Conservation (phyloP, 1,284 basidiomycete genomes). For the Testicularia cyperi region DNA sequence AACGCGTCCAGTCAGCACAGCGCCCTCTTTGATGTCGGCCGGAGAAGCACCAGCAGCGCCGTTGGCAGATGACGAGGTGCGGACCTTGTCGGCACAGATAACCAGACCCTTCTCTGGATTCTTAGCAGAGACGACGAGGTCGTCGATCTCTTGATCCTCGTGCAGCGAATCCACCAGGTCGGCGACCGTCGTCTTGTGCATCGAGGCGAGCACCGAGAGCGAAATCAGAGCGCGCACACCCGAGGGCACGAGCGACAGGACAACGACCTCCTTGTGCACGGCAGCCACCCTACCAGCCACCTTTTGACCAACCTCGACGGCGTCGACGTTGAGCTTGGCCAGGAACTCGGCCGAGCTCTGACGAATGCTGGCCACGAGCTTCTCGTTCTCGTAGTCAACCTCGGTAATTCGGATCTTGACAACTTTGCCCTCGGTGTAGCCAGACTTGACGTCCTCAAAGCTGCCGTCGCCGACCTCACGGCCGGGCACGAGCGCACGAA, state of each 20-base stretch:
- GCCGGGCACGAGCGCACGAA: constrained; percentile 75
- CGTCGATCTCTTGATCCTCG: constrained; percentile 72
- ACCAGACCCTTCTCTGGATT: constrained; percentile 84
- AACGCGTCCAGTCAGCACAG: constrained; percentile 32
- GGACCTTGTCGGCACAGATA: constrained; percentile 62
- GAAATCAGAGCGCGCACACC: constrained; percentile 79
- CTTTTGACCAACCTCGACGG: constrained; percentile 51
- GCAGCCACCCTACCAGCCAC: constrained; percentile 51
- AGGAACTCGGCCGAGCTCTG: constrained; percentile 66
- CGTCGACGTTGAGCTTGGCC: constrained; percentile 52
- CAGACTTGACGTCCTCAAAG: constrained; percentile 64
- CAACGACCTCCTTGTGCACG: constrained; percentile 54
- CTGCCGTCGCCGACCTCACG: constrained; percentile 43
- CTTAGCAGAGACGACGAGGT: constrained; percentile 84
- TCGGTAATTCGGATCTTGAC: constrained; percentile 81
- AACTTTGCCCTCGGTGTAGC: constrained; percentile 71
- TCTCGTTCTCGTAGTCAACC: constrained; percentile 69
- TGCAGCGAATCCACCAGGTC: constrained; percentile 72
- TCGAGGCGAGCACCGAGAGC: constrained; percentile 82
- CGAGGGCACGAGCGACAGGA: constrained; percentile 61
- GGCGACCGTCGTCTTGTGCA: constrained; percentile 70
- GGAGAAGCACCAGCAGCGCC: constrained; percentile 4
- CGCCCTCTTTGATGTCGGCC: constrained; percentile 22
- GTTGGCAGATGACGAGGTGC: constrained; percentile 1
- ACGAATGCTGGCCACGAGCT: constrained; percentile 81